A percentile compares a stretch with the other conserved stretches of the same genome.
phyloP scores from a whole-genome alignment of 345 rosid species.

The Hevea brasiliensis region DNA sequence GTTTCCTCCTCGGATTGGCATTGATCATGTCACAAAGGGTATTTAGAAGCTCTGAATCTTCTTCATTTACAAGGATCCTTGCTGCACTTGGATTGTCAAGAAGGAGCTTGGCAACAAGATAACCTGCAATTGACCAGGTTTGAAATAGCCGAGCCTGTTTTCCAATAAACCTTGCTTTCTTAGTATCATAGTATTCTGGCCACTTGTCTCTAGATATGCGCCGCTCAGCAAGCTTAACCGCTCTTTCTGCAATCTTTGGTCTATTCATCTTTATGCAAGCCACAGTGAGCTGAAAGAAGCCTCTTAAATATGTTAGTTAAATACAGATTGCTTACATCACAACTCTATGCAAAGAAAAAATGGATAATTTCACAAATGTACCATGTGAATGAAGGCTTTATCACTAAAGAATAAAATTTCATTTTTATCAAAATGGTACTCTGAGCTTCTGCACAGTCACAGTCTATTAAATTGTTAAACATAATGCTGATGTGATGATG shows the following conservation, averaged over 20 bases:
- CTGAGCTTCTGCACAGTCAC: no score
- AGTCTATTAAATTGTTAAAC: no score
- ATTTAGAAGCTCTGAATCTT: constrained; percentile 65
- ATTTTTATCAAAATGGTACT: no score
- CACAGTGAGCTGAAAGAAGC: constrained; percentile 59
- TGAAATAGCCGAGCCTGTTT: constrained; percentile 80
- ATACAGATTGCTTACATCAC: not conserved
- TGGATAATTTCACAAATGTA: no score
- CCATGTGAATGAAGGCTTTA: no score
- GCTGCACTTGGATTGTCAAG: constrained; percentile 67
- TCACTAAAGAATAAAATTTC: no score
- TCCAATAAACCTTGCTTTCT: constrained; percentile 76
- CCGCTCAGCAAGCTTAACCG: constrained; percentile 69
- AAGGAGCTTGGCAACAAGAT: constrained; percentile 81
- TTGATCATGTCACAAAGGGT: constrained; percentile 67
- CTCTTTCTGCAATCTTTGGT: constrained; percentile 77
- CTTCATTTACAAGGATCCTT: constrained; percentile 58
- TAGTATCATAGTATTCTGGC: constrained; percentile 92
- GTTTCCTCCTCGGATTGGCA: constrained; percentile 70
- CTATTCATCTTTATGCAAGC: constrained; percentile 90
- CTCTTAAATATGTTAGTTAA: constrained; percentile 6
- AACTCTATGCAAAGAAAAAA: not conserved
- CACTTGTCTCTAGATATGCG: constrained; percentile 69
- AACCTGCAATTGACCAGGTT: constrained; percentile 93
- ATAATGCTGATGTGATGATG: no score